phyloP scores from a whole-genome alignment of 805 yeast genomes.

The Metschnikowia arizonensis region DNA sequence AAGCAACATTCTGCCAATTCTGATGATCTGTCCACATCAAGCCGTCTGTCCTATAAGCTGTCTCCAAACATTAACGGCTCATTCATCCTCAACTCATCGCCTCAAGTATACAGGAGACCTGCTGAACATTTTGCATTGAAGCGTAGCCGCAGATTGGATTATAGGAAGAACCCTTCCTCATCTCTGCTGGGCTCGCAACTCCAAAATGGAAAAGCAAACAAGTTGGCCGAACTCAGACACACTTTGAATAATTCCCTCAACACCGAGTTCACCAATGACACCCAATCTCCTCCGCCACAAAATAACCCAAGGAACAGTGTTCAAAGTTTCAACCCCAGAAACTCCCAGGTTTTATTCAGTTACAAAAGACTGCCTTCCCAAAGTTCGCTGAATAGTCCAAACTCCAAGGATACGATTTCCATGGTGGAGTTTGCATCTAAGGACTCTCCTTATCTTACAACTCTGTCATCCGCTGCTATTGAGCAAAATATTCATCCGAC shows the following conservation, averaged over 20 bases:
- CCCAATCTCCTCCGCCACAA: not conserved
- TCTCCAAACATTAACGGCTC: slow-evolving; percentile 1
- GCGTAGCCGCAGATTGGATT: slow-evolving; percentile 39
- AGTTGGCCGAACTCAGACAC: slow-evolving; percentile 24
- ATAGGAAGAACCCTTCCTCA: slow-evolving; percentile 27
- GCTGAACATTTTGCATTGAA: slow-evolving; percentile 29
- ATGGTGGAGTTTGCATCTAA: slow-evolving; percentile 7
- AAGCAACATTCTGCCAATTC: not conserved
- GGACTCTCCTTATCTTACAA: slow-evolving; percentile 24
- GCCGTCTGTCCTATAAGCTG: not conserved
- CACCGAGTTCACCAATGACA: not conserved
- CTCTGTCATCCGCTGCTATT: slow-evolving; percentile 9
- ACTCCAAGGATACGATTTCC: not conserved
- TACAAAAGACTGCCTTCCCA: slow-evolving; percentile 22
- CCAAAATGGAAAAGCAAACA: slow-evolving; percentile 23
- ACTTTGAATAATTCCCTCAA: slow-evolving; percentile 7
- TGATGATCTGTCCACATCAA: not conserved
- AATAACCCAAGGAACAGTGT: slow-evolving; percentile 8
- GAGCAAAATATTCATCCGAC: slow-evolving; percentile 13
- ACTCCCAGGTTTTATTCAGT: slow-evolving; percentile 34
- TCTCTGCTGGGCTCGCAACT: slow-evolving; percentile 25
- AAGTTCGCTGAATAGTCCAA: slow-evolving; percentile 1
- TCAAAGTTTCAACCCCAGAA: slow-evolving; percentile 22
- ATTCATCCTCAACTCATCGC: not conserved
- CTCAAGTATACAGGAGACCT: not conserved